Evolutionary conservation across 2,329 filamentous ascomycete species (phyloP).

Genomic region (Colletotrichum sp.): DNA sequence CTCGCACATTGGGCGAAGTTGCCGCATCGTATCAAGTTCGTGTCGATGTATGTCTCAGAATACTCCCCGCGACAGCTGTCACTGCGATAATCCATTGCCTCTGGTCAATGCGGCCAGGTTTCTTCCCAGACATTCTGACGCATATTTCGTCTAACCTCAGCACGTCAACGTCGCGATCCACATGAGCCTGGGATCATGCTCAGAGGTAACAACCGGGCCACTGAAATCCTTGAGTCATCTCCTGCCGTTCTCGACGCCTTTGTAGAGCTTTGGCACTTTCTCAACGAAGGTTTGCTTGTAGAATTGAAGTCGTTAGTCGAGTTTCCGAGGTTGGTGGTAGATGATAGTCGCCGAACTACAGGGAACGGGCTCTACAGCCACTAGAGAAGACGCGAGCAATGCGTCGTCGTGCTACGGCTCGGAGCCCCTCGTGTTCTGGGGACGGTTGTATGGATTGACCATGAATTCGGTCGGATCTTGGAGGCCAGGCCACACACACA

Average conservation of each 20-base stretch:
- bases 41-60: slow-evolving; percentile 8
- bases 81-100: background rate
- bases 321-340: background rate
- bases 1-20: background rate
- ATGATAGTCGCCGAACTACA: background rate
- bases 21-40: slow-evolving; percentile 2
- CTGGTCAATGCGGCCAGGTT: background rate
- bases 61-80: background rate
- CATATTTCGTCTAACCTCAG: background rate
- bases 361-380: background rate
- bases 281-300: background rate
- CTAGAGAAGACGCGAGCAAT: background rate
- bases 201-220: background rate
- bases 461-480: background rate
- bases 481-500: background rate
- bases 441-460: background rate
- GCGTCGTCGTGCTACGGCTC: background rate
- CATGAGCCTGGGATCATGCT: background rate
- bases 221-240: background rate
- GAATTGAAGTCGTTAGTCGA: background rate
- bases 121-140: background rate
- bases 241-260: background rate
- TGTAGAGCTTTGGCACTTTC: background rate
- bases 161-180: background rate
- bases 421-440: background rate